Percentiles rank a stretch among this genome's conserved stretches.
Conservation (phyloP, 2,329 filamentous ascomycete genomes). For the Arthroderma sp. region DNA sequence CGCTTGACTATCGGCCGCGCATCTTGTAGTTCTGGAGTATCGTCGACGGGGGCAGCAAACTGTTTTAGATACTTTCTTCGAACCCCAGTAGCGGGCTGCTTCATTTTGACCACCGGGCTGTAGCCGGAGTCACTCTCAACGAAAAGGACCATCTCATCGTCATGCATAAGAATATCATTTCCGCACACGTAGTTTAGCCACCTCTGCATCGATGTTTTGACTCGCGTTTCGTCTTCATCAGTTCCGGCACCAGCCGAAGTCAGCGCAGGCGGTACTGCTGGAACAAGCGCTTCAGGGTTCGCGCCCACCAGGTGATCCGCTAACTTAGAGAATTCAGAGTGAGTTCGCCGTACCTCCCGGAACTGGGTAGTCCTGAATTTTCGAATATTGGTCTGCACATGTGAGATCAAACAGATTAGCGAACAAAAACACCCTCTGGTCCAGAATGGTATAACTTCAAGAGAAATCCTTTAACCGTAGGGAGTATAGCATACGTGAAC, state of each 20-base stretch:
- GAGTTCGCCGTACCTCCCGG: slow-evolving; percentile 86
- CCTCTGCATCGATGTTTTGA: slow-evolving; percentile 79
- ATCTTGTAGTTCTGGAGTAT: slow-evolving; percentile 85
- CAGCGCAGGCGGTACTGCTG: slow-evolving; percentile 84
- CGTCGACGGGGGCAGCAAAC: slow-evolving; percentile 92
- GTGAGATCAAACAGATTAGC: neutral
- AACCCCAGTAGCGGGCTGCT: slow-evolving; percentile 92
- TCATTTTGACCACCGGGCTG: slow-evolving; percentile 86
- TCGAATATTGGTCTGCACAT: slow-evolving; percentile 79
- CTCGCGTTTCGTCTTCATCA: slow-evolving; percentile 81
- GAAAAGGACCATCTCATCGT: slow-evolving; percentile 95
- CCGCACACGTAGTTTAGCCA: slow-evolving; percentile 91
- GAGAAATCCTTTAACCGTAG: too few species aligned
- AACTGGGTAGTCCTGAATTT: slow-evolving; percentile 97
- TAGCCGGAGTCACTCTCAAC: slow-evolving; percentile 99
- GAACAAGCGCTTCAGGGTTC: slow-evolving; percentile 91
- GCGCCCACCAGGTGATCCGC: slow-evolving; percentile 90
- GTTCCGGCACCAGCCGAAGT: slow-evolving; percentile 91
- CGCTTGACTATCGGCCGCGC: slow-evolving; percentile 84
- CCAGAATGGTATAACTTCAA: too few species aligned
- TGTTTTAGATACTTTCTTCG: slow-evolving; percentile 93
- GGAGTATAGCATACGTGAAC: slow-evolving; percentile 59
- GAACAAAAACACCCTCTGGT: too few species aligned
- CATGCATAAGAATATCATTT: slow-evolving; percentile 83
- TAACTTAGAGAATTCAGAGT: slow-evolving; percentile 94